Evolutionary conservation across 78 protist genomes (phyloP), one percentile per base, ranked within the genome.

Genomic region (Polysphondylium violaceum): DNA sequence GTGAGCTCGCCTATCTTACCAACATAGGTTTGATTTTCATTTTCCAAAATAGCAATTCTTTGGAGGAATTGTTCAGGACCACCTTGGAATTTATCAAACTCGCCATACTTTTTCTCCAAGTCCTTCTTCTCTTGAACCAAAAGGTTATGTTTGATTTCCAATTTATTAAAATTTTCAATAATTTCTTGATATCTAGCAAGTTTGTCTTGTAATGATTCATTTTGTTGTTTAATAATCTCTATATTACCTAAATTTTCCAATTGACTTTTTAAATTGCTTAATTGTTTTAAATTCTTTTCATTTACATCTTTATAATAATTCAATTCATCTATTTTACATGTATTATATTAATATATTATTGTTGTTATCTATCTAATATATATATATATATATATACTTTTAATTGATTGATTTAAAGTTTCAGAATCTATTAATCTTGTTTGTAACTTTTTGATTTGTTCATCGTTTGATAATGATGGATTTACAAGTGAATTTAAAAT

Each of bases 1-100:
- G 71, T 83, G 9, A 83, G 5, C n/a, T 83, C 77, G 11, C 91
- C 91, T 11, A 83, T 69, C 36, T 83, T 83, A 11, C 67, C 78
- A 41, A 67, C 19, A 6, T 47, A 50, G 1, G 47, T n/a, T 69
- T 83, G 79, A 55, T 40, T 58, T 2, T 83, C 79, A 23, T 51
- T 51, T 36, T 83, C 91, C 19, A 83, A 36, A 35, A 64, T 50
- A n/a, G 31, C 31, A n/a, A 78, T 64, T 36, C 55, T 78, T 64
- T 65, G 88, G 19, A 64, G 29, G 40, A 77, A 50, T 36, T 61
- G 53, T 36, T 44, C 47, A 9, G 38, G 4, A 31, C 73, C 11
- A 31, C 73, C 11, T 27, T 23, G 21, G 8, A 17, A 31, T 25
- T 36, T 31, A n/a, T 59, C 55, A 16, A 33, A 3, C 1, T 33